Conservation (phyloP, 345 rosid genomes). For the Triadica sebifera region DNA sequence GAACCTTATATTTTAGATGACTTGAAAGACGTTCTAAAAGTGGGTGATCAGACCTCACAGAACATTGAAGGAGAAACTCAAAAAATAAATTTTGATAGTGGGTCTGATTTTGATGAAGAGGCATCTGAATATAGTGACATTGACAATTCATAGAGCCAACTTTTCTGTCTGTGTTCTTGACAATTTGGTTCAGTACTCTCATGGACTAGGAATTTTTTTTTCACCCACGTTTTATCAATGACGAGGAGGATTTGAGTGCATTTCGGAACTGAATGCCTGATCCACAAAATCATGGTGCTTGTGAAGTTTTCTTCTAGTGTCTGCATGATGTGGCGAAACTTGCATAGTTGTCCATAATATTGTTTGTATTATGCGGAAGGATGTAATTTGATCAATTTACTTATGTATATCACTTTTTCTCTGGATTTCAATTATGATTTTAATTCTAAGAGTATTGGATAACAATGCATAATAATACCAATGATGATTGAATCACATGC, state of each 20-base stretch:
- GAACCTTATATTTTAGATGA: slow-evolving; percentile 59
- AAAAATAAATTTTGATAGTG: slow-evolving; percentile 35
- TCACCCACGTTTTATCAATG: background rate
- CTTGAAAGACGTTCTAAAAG: slow-evolving; percentile 41
- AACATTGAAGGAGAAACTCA: slow-evolving; percentile 25
- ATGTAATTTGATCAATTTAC: no score
- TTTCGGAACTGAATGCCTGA: background rate
- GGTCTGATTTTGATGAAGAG: slow-evolving; percentile 34
- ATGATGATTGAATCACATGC: no score
- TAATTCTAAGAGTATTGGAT: no score
- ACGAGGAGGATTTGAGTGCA: background rate
- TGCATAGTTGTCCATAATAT: background rate
- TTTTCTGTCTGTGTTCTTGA: background rate
- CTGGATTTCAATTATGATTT: no score
- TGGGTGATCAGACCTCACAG: slow-evolving; percentile 13
- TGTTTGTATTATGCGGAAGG: background rate
- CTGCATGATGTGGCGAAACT: background rate
- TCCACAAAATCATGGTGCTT: background rate
- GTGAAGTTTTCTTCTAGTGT: background rate
- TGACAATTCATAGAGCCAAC: slow-evolving; percentile 7
- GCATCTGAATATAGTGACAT: slow-evolving; percentile 26
- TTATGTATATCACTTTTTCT: no score
- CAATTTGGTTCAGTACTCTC: background rate
- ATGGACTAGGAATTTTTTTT: background rate
- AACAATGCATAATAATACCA: no score